These are phyloP conservation scores for Luvunga scandens DNA, from an alignment of 345 rosid species.

Conservation along the genomic window DNA sequence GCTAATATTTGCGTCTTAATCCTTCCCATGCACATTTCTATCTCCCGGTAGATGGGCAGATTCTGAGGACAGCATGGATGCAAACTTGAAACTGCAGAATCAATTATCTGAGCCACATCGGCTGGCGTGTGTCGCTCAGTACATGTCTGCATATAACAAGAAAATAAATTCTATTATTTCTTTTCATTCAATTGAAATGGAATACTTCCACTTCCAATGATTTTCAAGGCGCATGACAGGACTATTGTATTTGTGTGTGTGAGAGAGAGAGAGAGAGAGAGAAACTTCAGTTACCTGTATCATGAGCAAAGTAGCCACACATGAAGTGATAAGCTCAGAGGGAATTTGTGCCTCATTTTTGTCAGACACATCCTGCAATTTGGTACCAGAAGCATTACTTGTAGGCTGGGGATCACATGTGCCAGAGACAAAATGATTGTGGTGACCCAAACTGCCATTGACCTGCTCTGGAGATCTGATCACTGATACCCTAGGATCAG, in stretches of 20 bases:
- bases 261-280: neutral
- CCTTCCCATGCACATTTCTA: constrained; percentile 91
- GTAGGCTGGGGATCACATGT: constrained; percentile 31
- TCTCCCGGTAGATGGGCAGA: constrained; percentile 73
- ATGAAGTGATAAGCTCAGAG: constrained; percentile 73
- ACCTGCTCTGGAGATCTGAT: constrained; percentile 43
- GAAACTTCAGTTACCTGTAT: constrained; percentile 56
- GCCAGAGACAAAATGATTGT: constrained; percentile 33
- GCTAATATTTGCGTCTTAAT: constrained; percentile 93
- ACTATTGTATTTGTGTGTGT: too few species aligned
- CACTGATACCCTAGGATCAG: constrained; percentile 31
- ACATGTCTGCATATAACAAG: constrained; percentile 56
- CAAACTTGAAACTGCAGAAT: constrained; percentile 73
- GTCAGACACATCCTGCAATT: constrained; percentile 37
- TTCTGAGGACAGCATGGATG: constrained; percentile 81
- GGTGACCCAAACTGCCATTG: constrained; percentile 34
- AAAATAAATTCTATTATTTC: neutral
- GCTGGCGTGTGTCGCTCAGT: constrained; percentile 88
- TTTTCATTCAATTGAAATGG: neutral
- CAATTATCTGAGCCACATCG: constrained; percentile 93
- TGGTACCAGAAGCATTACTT: constrained; percentile 20
- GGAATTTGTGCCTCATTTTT: constrained; percentile 55
- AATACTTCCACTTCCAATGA: neutral
- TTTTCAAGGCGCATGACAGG: neutral
- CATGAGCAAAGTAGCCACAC: constrained; percentile 84